phyloP scores from a whole-genome alignment of 805 yeast species.

The Saccharomyces jurei region DNA sequence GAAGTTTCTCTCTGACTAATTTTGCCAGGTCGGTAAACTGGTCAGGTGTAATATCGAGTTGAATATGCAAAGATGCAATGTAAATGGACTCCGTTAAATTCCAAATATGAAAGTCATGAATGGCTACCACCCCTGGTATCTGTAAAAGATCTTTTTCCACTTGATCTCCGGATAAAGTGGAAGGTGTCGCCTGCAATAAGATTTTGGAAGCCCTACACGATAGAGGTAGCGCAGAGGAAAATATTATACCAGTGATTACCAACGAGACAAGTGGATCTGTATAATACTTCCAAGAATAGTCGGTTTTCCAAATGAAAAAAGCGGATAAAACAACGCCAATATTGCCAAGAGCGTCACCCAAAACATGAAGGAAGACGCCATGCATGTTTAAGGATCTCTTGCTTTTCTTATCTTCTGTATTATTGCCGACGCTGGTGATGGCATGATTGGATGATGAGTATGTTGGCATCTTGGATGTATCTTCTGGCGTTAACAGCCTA shows the following conservation, averaged over 20 bases:
- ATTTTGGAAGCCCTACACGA: conserved; percentile 78
- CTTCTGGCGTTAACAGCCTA: conserved; percentile 23
- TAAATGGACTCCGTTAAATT: conserved; percentile 76
- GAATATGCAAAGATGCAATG: conserved; percentile 83
- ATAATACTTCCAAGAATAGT: conserved; percentile 76
- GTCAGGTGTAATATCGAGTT: conserved; percentile 52
- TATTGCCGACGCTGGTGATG: background rate
- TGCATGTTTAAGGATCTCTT: conserved; percentile 85
- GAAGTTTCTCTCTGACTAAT: conserved; percentile 66
- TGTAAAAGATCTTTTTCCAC: conserved; percentile 59
- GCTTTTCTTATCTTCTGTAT: conserved; percentile 12
- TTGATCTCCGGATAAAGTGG: conserved; percentile 60
- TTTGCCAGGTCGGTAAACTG: conserved; percentile 60
- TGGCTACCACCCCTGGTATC: conserved; percentile 67
- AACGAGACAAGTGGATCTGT: conserved; percentile 79
- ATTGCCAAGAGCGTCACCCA: conserved; percentile 95
- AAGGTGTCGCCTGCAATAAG: conserved; percentile 83
- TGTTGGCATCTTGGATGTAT: background rate
- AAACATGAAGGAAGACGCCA: conserved; percentile 89
- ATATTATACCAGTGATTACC: conserved; percentile 75
- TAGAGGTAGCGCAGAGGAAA: conserved; percentile 80
- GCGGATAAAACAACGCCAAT: conserved; percentile 89
- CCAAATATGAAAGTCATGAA: conserved; percentile 95
- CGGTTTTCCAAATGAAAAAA: conserved; percentile 86
- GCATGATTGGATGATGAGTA: conserved; percentile 1